Conservation (phyloP, 768 basidiomycete species). For the Lepiota venenata region DNA sequence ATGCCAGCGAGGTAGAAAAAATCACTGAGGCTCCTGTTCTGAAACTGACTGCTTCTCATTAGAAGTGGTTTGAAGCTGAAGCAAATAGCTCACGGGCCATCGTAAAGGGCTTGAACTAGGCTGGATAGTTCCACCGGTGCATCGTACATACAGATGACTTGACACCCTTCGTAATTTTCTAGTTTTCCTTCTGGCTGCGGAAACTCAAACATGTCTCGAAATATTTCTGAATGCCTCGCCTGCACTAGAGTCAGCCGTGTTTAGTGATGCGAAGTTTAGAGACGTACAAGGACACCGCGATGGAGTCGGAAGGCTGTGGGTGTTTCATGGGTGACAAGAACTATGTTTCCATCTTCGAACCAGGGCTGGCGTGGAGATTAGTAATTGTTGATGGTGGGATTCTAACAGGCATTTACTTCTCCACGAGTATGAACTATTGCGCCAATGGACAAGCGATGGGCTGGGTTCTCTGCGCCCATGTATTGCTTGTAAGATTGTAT, state of each 20-base stretch:
- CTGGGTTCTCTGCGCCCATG: not conserved
- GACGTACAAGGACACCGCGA: slow-evolving; percentile 37
- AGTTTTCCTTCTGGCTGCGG: slow-evolving; percentile 32
- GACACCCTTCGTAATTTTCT: slow-evolving; percentile 43
- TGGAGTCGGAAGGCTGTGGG: slow-evolving; percentile 53
- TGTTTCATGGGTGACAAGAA: slow-evolving; percentile 41
- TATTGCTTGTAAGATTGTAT: not conserved
- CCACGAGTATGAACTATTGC: slow-evolving; percentile 4
- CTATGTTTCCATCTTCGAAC: slow-evolving; percentile 61
- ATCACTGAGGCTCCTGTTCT: slow-evolving; percentile 39
- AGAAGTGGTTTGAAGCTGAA: not conserved
- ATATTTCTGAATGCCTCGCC: slow-evolving; percentile 54
- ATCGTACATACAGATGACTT: slow-evolving; percentile 52
- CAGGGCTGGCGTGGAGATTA: slow-evolving; percentile 34
- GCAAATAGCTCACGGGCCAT: slow-evolving; percentile 45
- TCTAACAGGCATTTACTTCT: not conserved
- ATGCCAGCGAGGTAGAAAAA: slow-evolving; percentile 57
- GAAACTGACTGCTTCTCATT: slow-evolving; percentile 27
- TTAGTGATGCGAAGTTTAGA: not conserved
- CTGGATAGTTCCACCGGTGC: slow-evolving; percentile 43
- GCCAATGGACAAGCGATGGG: slow-evolving; percentile 15
- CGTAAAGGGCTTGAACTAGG: slow-evolving; percentile 53
- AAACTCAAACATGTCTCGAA: slow-evolving; percentile 51
- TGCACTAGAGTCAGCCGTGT: slow-evolving; percentile 16
- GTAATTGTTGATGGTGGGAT: not conserved